Base-by-base conservation (phyloP, 805 yeast species). In the Jamesozyma jinghongensis region DNA sequence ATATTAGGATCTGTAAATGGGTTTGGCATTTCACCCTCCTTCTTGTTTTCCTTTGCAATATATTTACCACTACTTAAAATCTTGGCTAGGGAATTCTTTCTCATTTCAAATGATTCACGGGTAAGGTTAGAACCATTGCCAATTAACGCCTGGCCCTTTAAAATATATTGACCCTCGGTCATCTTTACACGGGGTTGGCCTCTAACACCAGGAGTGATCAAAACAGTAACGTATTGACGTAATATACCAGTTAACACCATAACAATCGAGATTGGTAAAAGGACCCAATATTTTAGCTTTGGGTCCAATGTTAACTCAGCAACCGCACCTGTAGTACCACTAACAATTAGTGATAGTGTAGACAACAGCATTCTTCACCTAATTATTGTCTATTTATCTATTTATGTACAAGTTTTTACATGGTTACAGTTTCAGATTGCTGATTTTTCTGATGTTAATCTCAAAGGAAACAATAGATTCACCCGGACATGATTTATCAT, bases 231-330 rank as follows among this genome's bases (percentile, higher is more conserved):
- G 52, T 80, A 77, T 40, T 83, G 79, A 41, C 95, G 71, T 20
- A 86, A 61, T 16, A 90, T 61, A 6, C 96, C 96, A 4, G 86
- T 86, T 42, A 88, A 63, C 10, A 92, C 80, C 95, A 92, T 87
- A 17, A 87, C 94, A 17, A 82, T 57, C 5, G 95, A 77, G 34
- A 92, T 88, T 19, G 98, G 98, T 28, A 86, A 60, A 14, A 92
- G 67, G 25, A 87, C 97, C 97, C 97, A 90, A 52, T 78, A 74
- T 57, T 83, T 81, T 46, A 92, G 68, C 40, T 75, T 73, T 4
- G 95, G 94, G 56, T 90, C 97, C 35, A 90, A 66, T 11, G 79
- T 62, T 17, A 81, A 59, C 40, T 78, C 81, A 2, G 79, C 75
- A 25, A 65, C 67, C 3, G 56, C 52, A 33, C 57, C 56, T 4